Evolutionary conservation across 2,329 filamentous ascomycete species (phyloP), one percentile per base, ranked within the genome.

Genomic region (Monosporascus sp.): DNA sequence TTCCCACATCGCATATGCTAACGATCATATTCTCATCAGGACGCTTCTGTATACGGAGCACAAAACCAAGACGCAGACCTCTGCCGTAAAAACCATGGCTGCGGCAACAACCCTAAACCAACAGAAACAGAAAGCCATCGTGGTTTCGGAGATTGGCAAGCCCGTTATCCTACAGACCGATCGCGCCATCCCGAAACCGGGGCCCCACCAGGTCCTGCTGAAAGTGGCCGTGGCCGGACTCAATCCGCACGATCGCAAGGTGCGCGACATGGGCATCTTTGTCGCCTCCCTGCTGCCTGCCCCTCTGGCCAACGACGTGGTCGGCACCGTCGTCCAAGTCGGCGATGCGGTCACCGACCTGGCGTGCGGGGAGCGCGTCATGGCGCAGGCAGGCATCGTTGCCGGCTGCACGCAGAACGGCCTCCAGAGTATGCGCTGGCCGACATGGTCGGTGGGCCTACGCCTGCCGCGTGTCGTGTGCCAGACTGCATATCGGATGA

Each of bases 371-470:
- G 65, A 70, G 51, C 61, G 65, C 7, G 57, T 74, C 47, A 63
- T 73, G 44, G 54, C 53, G 3, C 65, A 72, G 43, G 53, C 59
- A 7, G 39, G 27, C 20, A 50, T 60, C 48, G 31, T 36, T 14
- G 48, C 27, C 11, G 44, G 41, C 17, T 48, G 52, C 31, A 51
- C 39, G 2, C 54, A 57, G 14, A 54, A 54, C 2, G 74, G 68
- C 2, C 58, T 74, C 72, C 74, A 52, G 60, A 76, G 60, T 74
- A 72, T 51, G 62, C 67, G 1, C 35, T 72, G 20, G 50, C 68
- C 14, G 68, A 74, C 49, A 60, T 61, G 7, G 53, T 54, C 0
- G 62, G 53, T 35, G 53, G 64, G 0, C 62, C 67, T 8, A 65
- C 66, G 36, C 22, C 22, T 22, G 22, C 22, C 22, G 22, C 22